Percentiles rank a stretch among this genome's conserved stretches.
phyloP scores from a whole-genome alignment of 306 rosid species.

The Vicia faba region DNA sequence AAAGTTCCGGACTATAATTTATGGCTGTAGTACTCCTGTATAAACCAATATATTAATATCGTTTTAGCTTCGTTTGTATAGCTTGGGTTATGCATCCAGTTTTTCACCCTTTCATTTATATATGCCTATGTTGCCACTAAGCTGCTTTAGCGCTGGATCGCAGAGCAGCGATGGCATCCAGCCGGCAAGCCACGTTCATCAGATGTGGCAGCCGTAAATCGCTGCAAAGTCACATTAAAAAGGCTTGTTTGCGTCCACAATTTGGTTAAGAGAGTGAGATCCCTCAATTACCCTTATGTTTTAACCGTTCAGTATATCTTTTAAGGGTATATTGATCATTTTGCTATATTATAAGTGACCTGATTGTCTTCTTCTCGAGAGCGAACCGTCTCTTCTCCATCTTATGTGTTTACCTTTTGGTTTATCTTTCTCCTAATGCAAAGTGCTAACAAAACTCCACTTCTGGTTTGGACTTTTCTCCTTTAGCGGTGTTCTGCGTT shows the following conservation, averaged over 20 bases:
- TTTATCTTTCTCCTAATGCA: background rate
- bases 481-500: background rate
- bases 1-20: background rate
- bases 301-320: background rate
- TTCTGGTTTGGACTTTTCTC: background rate
- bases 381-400: background rate
- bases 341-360: background rate
- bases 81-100: background rate
- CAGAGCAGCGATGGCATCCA: background rate
- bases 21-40: background rate
- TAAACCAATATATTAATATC: constrained; percentile 1
- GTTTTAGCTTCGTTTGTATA: background rate
- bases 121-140: background rate
- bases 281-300: background rate
- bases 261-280: too few species aligned
- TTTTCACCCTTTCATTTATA: background rate
- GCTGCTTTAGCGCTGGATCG: background rate
- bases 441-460: background rate
- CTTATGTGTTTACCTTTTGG: background rate
- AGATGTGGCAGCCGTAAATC: background rate
- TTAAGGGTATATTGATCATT: background rate
- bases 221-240: background rate
- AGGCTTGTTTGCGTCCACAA: too few species aligned
- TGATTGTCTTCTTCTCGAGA: background rate
- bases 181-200: too few species aligned